phyloP scores from a whole-genome alignment of 1,284 basidiomycete genomes.

The Volvariella surrecta region DNA sequence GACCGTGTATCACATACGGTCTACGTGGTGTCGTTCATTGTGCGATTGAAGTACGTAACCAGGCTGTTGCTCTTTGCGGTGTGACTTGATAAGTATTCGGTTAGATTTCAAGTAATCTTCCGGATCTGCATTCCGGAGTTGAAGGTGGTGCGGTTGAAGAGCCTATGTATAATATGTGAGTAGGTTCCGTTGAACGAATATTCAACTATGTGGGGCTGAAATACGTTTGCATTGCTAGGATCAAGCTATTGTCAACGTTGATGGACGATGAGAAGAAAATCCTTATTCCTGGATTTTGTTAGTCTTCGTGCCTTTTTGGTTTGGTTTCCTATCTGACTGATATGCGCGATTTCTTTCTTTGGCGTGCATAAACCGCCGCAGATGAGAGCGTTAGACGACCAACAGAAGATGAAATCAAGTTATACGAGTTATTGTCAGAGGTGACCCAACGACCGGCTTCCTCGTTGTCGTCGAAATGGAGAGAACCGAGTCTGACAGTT shows the following conservation, averaged over 20 bases:
- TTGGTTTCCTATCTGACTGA: slow-evolving; percentile 7
- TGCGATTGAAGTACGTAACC: slow-evolving; percentile 48
- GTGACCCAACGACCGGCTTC: slow-evolving; percentile 61
- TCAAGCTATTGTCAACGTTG: slow-evolving; percentile 72
- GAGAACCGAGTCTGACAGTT: slow-evolving; percentile 68
- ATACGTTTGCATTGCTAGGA: slow-evolving; percentile 35
- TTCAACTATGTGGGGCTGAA: background rate
- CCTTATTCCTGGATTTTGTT: slow-evolving; percentile 82
- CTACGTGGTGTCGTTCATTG: slow-evolving; percentile 89
- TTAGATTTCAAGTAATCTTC: slow-evolving; percentile 57
- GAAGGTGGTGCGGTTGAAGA: slow-evolving; percentile 86
- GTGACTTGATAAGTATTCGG: background rate
- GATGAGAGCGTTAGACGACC: slow-evolving; percentile 69
- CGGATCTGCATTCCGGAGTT: slow-evolving; percentile 86
- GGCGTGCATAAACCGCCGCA: too few species aligned
- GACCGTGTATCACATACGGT: slow-evolving; percentile 95
- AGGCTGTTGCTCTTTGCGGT: background rate
- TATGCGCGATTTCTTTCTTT: slow-evolving; percentile 3
- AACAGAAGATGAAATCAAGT: slow-evolving; percentile 55
- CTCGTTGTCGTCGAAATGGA: slow-evolving; percentile 69
- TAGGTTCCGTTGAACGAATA: slow-evolving; percentile 3
- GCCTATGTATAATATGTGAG: slow-evolving; percentile 88
- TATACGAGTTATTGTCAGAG: slow-evolving; percentile 62
- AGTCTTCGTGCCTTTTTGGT: slow-evolving; percentile 19
- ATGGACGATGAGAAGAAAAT: slow-evolving; percentile 53